Evolutionary conservation across 768 basidiomycete genomes (phyloP), one percentile per base, ranked within the genome.

Genomic region (Pseudohyphozyma bogoriensis): DNA sequence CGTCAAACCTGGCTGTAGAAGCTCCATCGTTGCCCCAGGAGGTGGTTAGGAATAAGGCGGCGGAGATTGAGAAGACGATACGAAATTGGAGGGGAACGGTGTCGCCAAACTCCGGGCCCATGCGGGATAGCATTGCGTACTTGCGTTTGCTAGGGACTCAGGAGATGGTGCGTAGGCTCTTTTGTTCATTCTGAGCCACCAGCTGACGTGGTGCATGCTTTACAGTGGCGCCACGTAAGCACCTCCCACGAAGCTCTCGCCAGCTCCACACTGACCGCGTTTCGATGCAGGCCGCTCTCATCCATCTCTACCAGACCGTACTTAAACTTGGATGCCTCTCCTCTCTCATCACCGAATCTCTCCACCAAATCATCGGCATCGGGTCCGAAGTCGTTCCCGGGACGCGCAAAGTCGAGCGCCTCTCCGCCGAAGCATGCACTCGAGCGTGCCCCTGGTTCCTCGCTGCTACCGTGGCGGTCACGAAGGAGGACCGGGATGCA

Each of bases 371-470:
- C 44, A 40, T 64, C 20, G 35, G 45, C 35, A 47, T 64, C 55
- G 63, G 63, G 26, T 36, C 51, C 4, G 29, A 55, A 18, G 31
- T 59, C 20, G 55, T 59, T 15, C 13, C 39, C 45, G 47, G 52
- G 20, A 39, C 56, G n/a, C 28, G 28, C 32, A 18, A 42, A 20
- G 15, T 16, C 9, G 32, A 22, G 18, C 36, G 44, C 8, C 16
- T 4, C 40, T 2, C 2, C 5, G 22, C 35, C 10, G 35, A 37
- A 13, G 24, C 18, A 24, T 39, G 28, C 32, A 31, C 47, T 33
- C n/a, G 45, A 58, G 63, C 58, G 26, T 58, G 56, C 4, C 63
- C 63, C 11, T 64, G 55, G 55, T 60, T 60, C 63, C 56, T 64
- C 44, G 63, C 63, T 13, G 63, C 59, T 12, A 60, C 63, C 10